These are phyloP conservation scores for Mucor velutinosus DNA, from an alignment of 371 early-diverging fungal species.

Conservation along the genomic window DNA sequence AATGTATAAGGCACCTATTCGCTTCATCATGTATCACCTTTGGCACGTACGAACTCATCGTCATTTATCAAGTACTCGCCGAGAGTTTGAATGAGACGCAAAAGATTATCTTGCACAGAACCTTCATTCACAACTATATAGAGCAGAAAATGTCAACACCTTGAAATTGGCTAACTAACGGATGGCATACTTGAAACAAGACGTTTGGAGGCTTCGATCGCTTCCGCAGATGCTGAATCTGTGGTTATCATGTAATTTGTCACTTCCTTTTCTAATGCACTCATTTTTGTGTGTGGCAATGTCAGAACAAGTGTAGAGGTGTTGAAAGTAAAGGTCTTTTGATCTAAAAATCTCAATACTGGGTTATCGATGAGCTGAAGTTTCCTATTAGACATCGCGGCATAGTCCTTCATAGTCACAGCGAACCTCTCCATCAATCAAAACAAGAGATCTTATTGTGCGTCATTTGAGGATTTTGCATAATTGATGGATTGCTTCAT, in stretches of 20 bases:
- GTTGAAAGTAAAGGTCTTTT: background rate
- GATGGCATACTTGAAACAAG: slow-evolving; percentile 33
- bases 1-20: background rate
- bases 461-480: background rate
- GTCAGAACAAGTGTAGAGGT: background rate
- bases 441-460: background rate
- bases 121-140: slow-evolving; percentile 39
- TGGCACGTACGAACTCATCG: slow-evolving; percentile 82
- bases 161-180: background rate
- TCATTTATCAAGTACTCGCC: slow-evolving; percentile 80
- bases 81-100: slow-evolving; percentile 79
- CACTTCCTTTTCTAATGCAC: slow-evolving; percentile 37
- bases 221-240: slow-evolving; percentile 38
- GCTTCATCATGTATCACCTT: slow-evolving; percentile 56
- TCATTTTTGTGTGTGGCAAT: slow-evolving; percentile 13
- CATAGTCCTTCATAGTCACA: slow-evolving; percentile 2
- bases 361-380: background rate
- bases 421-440: background rate
- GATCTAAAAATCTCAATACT: background rate
- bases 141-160: background rate
- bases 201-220: slow-evolving; percentile 26
- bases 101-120: slow-evolving; percentile 43
- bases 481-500: background rate
- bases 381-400: background rate
- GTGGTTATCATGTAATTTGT: slow-evolving; percentile 51